Conservation (phyloP, 176 grass and related monocot species). For the Triticum monococcum region DNA sequence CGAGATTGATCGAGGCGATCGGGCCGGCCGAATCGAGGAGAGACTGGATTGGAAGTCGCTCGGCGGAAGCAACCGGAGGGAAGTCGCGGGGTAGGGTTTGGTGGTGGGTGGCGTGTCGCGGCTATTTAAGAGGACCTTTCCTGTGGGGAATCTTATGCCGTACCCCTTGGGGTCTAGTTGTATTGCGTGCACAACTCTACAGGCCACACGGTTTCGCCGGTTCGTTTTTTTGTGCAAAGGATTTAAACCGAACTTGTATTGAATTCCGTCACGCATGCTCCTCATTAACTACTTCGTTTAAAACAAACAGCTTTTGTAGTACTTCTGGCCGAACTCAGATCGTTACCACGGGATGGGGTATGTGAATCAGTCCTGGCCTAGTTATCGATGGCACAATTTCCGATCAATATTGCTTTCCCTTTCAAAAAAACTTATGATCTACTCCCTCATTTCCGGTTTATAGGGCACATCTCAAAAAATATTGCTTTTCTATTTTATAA, state of each 20-base stretch:
- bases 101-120: slow-evolving; percentile 36
- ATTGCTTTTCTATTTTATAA: no score
- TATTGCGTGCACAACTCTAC: neutral
- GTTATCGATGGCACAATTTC: no score
- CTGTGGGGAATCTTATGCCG: neutral
- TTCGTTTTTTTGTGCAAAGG: neutral
- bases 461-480: no score
- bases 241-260: neutral
- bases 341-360: no score
- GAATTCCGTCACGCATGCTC: neutral
- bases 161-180: neutral
- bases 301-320: no score
- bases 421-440: no score
- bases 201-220: neutral
- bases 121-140: slow-evolving; percentile 22
- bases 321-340: no score
- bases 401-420: no score
- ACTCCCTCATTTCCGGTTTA: no score
- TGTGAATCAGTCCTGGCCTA: no score
- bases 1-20: slow-evolving; percentile 4
- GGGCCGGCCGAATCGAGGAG: neutral
- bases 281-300: no score
- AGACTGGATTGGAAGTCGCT: slow-evolving; percentile 18
- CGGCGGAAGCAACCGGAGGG: slow-evolving; percentile 38
- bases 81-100: slow-evolving; percentile 41